Evolutionary conservation across 2,329 filamentous ascomycete genomes (phyloP), one percentile per base, ranked within the genome.

Genomic region (Cordyceps fumosorosea): DNA sequence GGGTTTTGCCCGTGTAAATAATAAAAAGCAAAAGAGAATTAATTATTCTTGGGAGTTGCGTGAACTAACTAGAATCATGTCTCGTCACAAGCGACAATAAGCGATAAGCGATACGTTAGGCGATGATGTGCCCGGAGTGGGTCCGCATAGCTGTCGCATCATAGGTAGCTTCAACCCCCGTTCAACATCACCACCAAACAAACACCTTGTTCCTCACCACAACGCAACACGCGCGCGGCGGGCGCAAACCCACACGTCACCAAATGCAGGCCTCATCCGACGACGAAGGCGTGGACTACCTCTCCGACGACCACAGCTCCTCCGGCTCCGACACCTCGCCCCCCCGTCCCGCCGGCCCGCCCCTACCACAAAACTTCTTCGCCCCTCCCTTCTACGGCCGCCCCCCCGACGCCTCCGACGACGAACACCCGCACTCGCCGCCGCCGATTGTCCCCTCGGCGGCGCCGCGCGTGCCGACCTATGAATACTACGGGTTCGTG

Each of bases 401-500:
- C 3, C 95, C 95, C n/a, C 95, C 95, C 0, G 93, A 97, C 71
- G 90, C 88, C 45, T 96, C 91, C 0, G 93, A 96, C 75, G 89
- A 93, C 67, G 93, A 98, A 68, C 84, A 89, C 44, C 85, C 34
- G 37, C 37, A 42, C 14, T 6, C 85, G 7, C 44, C 6, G 29
- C 44, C 26, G 29, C 26, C 42, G 96, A 16, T 14, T 3, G 85
- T 96, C 20, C 91, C 93, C 6, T 89, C 91, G 62, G 93, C 92
- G 1, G 89, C 89, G 60, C 95, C 95, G 1, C 92, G 95, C 72
- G 93, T 99, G 2, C 95, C 95, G n/a, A 99, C 95, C 0, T 98
- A 99, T 78, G 95, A 99, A 74, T 99, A 98, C 84, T 98, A 98
- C 74, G 95, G 95, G 73, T 99, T 99, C 77, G 93, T 96, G 60